Evolutionary conservation across 768 basidiomycete species (phyloP).

Genomic region (Auricularia heimuer): DNA sequence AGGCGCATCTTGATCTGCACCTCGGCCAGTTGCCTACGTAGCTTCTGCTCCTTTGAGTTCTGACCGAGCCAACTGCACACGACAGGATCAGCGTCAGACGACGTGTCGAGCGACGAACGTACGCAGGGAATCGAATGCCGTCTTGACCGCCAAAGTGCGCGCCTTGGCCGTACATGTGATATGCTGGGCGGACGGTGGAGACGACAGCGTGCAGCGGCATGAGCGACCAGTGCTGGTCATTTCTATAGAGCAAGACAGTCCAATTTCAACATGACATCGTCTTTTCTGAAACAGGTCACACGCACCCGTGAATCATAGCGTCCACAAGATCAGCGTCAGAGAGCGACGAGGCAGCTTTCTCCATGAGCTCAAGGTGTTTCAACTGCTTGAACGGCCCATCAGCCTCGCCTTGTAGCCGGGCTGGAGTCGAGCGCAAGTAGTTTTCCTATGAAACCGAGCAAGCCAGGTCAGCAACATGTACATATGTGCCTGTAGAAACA

Average conservation of each 20-base stretch:
- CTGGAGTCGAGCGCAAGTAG: conserved; percentile 78
- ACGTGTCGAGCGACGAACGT: conserved; percentile 20
- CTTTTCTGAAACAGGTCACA: too few relatives aligned
- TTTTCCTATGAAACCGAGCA: conserved; percentile 56
- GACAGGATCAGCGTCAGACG: conserved; percentile 1
- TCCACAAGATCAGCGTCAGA: conserved; percentile 95
- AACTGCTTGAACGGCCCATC: conserved; percentile 42
- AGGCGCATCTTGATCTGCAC: conserved; percentile 94
- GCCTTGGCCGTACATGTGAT: conserved; percentile 64
- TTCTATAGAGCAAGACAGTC: conserved; percentile 32
- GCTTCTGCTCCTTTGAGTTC: conserved; percentile 86
- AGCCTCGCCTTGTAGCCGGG: conserved; percentile 38
- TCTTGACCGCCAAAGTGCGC: conserved; percentile 55
- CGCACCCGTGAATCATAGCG: conserved; percentile 73
- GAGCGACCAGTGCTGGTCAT: conserved; percentile 91
- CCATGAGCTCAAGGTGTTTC: conserved; percentile 73
- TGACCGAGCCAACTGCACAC: conserved; percentile 84
- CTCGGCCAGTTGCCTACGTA: conserved; percentile 71
- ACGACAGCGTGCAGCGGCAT: conserved; percentile 90
- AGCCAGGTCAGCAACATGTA: not conserved
- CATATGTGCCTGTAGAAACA: not conserved
- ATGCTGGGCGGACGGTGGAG: conserved; percentile 85
- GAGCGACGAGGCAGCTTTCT: conserved; percentile 81
- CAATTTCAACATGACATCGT: too few relatives aligned
- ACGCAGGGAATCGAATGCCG: conserved; percentile 77